Percentiles rank a stretch among this genome's conserved stretches.
Conservation (phyloP, 225 moss, liverwort and hornwort species). For the Takakia lepidozioides region DNA sequence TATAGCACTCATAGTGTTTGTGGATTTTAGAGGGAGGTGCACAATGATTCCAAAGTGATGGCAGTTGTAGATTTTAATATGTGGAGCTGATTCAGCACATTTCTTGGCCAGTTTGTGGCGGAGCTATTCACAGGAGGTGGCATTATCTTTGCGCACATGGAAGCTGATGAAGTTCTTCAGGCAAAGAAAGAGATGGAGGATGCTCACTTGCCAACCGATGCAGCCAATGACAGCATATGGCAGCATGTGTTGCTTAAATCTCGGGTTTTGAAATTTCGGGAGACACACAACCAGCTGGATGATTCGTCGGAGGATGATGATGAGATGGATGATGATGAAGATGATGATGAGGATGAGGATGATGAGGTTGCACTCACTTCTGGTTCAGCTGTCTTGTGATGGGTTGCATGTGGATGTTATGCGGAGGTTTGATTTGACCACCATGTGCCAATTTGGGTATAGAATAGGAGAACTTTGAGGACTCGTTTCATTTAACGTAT, state of each 20-base stretch:
- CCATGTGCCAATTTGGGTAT: too few species aligned
- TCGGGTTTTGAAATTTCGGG: constrained; percentile 25
- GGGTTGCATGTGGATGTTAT: too few species aligned
- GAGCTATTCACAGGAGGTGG: constrained; percentile 43
- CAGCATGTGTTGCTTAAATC: constrained; percentile 35
- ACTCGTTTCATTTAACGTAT: too few species aligned
- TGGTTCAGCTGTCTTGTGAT: not conserved
- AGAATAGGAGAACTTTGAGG: too few species aligned
- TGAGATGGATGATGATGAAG: constrained; percentile 32
- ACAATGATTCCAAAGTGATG: too few species aligned
- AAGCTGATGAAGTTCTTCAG: constrained; percentile 45
- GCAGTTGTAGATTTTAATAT: too few species aligned
- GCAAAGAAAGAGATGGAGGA: constrained; percentile 46
- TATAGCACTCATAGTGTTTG: too few species aligned
- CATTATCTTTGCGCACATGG: constrained; percentile 49
- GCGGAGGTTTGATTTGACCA: too few species aligned
- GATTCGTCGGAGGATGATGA: constrained; percentile 41
- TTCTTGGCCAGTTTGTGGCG: constrained; percentile 25
- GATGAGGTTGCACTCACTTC: constrained; percentile 19
- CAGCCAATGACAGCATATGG: constrained; percentile 45
- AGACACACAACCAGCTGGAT: constrained; percentile 19
- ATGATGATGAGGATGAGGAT: constrained; percentile 40
- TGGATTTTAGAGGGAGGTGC: too few species aligned
- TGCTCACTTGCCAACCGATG: constrained; percentile 40
- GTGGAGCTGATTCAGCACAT: too few species aligned